Percentiles rank a stretch among this genome's conserved stretches.
phyloP scores from a whole-genome alignment of 305 asterid species.

The Fraxinus velutina region DNA sequence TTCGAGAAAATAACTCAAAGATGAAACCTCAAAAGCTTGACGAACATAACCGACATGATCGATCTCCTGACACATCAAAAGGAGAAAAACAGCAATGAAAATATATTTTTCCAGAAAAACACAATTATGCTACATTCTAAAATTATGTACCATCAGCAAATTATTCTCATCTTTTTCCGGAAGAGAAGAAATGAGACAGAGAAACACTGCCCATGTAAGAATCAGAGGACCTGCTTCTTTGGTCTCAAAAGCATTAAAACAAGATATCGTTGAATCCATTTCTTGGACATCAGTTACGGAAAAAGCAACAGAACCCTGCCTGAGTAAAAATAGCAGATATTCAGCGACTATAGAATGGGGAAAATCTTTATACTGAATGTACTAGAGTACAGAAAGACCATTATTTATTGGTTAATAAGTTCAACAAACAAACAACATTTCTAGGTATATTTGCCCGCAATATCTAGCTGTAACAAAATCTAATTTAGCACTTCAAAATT shows the following conservation, averaged over 20 bases:
- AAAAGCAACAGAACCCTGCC: slow-evolving; percentile 71
- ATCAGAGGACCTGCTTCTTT: slow-evolving; percentile 84
- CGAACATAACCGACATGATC: slow-evolving; percentile 79
- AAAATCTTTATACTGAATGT: not conserved
- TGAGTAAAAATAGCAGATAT: slow-evolving; percentile 44
- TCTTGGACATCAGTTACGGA: slow-evolving; percentile 73
- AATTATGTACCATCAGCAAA: slow-evolving; percentile 56
- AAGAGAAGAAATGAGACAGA: slow-evolving; percentile 82
- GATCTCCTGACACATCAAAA: slow-evolving; percentile 60
- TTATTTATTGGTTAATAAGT: not conserved
- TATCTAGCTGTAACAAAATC: slow-evolving; percentile 12
- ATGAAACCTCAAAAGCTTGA: slow-evolving; percentile 84
- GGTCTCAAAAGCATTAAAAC: slow-evolving; percentile 52
- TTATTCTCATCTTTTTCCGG: slow-evolving; percentile 66
- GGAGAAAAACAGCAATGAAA: slow-evolving; percentile 20
- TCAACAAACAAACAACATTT: slow-evolving; percentile 1
- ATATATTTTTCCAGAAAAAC: not conserved
- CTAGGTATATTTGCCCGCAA: not conserved
- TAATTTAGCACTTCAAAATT: not conserved
- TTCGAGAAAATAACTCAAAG: slow-evolving; percentile 69
- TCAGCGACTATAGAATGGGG: slow-evolving; percentile 14
- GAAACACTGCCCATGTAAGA: slow-evolving; percentile 94
- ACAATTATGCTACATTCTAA: slow-evolving; percentile 20
- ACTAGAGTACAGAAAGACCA: not conserved
- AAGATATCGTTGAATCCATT: slow-evolving; percentile 59